A percentile compares a stretch with the other conserved stretches of the same genome.
Evolutionary conservation across 2,329 filamentous ascomycete genomes (phyloP).

Genomic region (Emmonsiellopsis sp.): DNA sequence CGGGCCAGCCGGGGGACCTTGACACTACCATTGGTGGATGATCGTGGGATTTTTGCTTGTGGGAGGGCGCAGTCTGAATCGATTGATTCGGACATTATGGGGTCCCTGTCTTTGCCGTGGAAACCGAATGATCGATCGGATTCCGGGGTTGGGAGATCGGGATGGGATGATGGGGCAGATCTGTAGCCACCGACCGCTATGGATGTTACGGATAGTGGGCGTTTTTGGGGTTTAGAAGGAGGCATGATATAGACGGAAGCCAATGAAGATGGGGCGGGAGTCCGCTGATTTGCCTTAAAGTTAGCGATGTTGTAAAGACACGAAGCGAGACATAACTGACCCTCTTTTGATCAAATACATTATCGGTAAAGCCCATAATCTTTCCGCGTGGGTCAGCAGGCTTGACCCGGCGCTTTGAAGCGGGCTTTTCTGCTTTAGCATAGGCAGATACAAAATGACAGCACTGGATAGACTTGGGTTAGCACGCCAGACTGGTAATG

Average conservation of each 20-base stretch:
- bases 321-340: constrained; percentile 9
- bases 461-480: constrained; percentile 12
- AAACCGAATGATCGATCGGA: background rate
- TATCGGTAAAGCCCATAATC: constrained; percentile 26
- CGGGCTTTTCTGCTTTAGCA: constrained; percentile 24
- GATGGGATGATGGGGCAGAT: background rate
- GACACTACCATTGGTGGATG: background rate
- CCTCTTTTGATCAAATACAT: constrained; percentile 28
- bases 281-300: constrained; percentile 5
- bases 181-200: background rate
- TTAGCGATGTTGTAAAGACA: background rate
- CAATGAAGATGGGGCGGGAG: constrained; percentile 3
- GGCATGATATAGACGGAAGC: constrained; percentile 4
- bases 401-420: constrained; percentile 22
- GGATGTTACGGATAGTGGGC: constrained; percentile 4
- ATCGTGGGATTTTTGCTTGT: constrained; percentile 3
- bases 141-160: constrained; percentile 3
- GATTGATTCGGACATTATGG: background rate
- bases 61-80: background rate
- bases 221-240: constrained; percentile 6
- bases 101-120: background rate
- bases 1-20: background rate
- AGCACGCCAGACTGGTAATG: background rate
- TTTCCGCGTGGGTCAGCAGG: constrained; percentile 24
- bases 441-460: constrained; percentile 26